Evolutionary conservation across 2,329 filamentous ascomycete genomes (phyloP), one percentile per base, ranked within the genome.

Genomic region (Lizonia empirigonia): DNA sequence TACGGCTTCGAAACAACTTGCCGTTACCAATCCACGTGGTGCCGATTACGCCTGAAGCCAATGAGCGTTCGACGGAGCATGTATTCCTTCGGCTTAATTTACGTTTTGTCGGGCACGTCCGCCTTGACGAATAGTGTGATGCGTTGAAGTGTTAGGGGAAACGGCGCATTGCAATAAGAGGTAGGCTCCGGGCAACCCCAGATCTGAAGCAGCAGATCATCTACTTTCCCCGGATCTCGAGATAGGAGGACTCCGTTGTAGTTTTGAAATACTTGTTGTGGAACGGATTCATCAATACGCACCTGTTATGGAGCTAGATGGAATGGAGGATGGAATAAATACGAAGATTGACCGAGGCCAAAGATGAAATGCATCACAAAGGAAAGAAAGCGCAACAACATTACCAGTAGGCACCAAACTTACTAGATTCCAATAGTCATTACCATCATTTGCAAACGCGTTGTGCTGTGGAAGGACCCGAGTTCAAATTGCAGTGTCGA

Each of bases 21-120:
- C 42, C 32, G 42, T 40, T 48, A 27, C 34, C 33, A 33, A 35
- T 15, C 9, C 44, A 53, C 44, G 39, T 48, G 50, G 50, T 36
- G 38, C 44, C 32, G 50, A 32, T 19, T 22, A n/a, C 19, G 20
- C 19, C 29, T 20, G 5, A 27, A 7, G 23, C 49, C 42, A 46
- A 42, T 42, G 10, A 8, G 7, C 13, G 18, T 7, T 27, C 18
- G 18, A 33, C 38, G 22, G 36, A 48, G 27, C 15, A 33, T 15
- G 9, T 32, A 23, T 29, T 4, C 15, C 19, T n/a, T 15, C 12
- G 29, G 27, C 5, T 19, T 15, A 16, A 44, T 44, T 4, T 37
- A 18, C 5, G 18, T 18, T 5, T 5, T 13, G 10, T 30, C 40
- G 27, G 39, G 29, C 27, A 16, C n/a, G 16, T 19, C 39, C 47